Conservation (phyloP, 768 basidiomycete genomes). For the Nidula microcarpa region DNA sequence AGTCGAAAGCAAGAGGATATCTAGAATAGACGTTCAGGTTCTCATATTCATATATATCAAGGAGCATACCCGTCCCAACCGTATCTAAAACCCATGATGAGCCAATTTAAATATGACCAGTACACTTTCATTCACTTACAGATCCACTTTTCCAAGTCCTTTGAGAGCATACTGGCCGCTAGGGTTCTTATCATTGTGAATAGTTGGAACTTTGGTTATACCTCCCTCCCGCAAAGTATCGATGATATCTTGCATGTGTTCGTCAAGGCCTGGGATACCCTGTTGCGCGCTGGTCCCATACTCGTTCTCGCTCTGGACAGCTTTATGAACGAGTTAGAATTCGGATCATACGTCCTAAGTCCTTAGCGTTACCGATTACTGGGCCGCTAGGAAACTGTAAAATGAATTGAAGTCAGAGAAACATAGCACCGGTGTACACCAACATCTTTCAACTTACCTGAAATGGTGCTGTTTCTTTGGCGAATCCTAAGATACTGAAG, state of each 20-base stretch:
- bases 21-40: conserved; percentile 12
- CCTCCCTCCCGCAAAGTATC: conserved; percentile 30
- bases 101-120: no score
- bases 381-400: conserved; percentile 33
- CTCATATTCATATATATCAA: not conserved
- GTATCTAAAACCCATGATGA: conserved; percentile 24
- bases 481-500: conserved; percentile 20
- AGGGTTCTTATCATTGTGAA: conserved; percentile 29
- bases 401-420: no score
- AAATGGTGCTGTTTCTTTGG: conserved; percentile 26
- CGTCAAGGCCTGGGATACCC: conserved; percentile 26
- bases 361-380: conserved; percentile 23
- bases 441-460: conserved; percentile 12
- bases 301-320: conserved; percentile 45
- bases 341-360: no score
- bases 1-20: conserved; percentile 67
- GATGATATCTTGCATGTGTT: conserved; percentile 41
- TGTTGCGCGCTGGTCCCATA: conserved; percentile 25
- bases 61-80: conserved; percentile 28
- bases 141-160: conserved; percentile 30
- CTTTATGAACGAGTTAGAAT: conserved; percentile 5
- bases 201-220: conserved; percentile 30
- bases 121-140: conserved; percentile 13
- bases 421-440: no score
- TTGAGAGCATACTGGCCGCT: conserved; percentile 22